A percentile compares a stretch with the other conserved stretches of the same genome.
Evolutionary conservation across 768 basidiomycete species (phyloP).

Genomic region (Panus rudis): DNA sequence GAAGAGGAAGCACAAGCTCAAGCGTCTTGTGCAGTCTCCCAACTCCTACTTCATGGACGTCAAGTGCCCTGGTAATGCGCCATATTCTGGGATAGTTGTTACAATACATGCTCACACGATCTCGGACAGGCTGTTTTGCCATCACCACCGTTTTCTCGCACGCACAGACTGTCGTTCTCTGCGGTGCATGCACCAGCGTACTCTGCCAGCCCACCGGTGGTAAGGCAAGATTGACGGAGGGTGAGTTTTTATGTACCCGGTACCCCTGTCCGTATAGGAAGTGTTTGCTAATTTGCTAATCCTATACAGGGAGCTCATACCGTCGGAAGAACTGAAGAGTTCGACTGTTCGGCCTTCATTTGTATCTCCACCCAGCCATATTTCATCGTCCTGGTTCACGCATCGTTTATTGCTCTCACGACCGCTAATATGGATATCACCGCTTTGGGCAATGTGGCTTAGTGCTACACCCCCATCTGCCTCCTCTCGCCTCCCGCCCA

Average conservation of each 20-base stretch:
- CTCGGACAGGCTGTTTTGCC: conserved; percentile 79
- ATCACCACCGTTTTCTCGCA: conserved; percentile 99
- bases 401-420: conserved; percentile 7
- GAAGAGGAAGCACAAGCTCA: conserved; percentile 94
- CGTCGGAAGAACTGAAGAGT: conserved; percentile 92
- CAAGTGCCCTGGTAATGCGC: conserved; percentile 93
- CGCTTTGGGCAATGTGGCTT: too few relatives aligned
- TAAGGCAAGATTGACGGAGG: conserved; percentile 96
- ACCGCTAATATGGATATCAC: conserved; percentile 1
- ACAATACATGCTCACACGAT: conserved; percentile 9
- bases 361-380: conserved; percentile 16
- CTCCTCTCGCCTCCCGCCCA: neutral
- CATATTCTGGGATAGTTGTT: too few relatives aligned
- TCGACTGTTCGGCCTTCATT: conserved; percentile 9
- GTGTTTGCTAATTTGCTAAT: conserved; percentile 5
- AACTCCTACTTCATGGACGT: conserved; percentile 99
- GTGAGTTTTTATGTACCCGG: conserved; percentile 39
- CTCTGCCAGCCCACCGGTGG: conserved; percentile 99
- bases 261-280: conserved; percentile 10
- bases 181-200: conserved; percentile 86
- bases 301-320: conserved; percentile 81
- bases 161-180: conserved; percentile 95
- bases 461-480: too few relatives aligned
- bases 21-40: conserved; percentile 96
- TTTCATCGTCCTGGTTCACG: conserved; percentile 10